These are phyloP conservation scores for Cucurbitaria berberidis DNA, from an alignment of 2,329 filamentous ascomycete species.

Conservation along the genomic window DNA sequence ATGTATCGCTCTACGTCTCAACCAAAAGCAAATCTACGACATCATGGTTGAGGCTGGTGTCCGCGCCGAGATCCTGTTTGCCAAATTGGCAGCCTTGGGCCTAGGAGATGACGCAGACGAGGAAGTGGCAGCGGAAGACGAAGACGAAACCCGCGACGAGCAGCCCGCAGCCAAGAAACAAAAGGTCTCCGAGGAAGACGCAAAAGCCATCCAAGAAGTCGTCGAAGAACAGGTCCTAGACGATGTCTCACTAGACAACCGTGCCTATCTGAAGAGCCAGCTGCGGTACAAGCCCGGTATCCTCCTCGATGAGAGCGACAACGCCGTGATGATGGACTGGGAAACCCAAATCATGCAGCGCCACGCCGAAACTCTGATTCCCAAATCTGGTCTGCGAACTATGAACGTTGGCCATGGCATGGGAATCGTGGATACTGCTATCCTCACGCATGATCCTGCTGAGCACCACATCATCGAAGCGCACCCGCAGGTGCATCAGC, in stretches of 20 bases:
- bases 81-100: slow-evolving; percentile 42
- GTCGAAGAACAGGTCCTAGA: slow-evolving; percentile 37
- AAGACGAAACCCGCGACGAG: slow-evolving; percentile 29
- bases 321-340: slow-evolving; percentile 95
- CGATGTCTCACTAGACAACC: slow-evolving; percentile 49
- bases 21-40: slow-evolving; percentile 45
- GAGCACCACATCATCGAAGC: slow-evolving; percentile 87
- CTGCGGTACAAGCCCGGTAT: slow-evolving; percentile 44
- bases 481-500: slow-evolving; percentile 75
- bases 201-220: slow-evolving; percentile 30
- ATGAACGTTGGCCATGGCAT: slow-evolving; percentile 91
- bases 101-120: slow-evolving; percentile 30
- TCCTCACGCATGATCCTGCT: slow-evolving; percentile 70
- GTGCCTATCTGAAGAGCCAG: slow-evolving; percentile 45
- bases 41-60: slow-evolving; percentile 48
- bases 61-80: slow-evolving; percentile 44
- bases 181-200: slow-evolving; percentile 37
- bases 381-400: slow-evolving; percentile 68
- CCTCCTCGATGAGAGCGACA: slow-evolving; percentile 74
- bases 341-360: slow-evolving; percentile 84
- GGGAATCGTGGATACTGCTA: slow-evolving; percentile 83
- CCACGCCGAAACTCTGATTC: slow-evolving; percentile 71
- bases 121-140: slow-evolving; percentile 31
- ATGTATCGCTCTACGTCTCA: slow-evolving; percentile 43
- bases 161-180: slow-evolving; percentile 45